These are phyloP conservation scores for Guadua angustifolia DNA, from an alignment of 176 grass and related monocot genomes.

Conservation along the genomic window DNA sequence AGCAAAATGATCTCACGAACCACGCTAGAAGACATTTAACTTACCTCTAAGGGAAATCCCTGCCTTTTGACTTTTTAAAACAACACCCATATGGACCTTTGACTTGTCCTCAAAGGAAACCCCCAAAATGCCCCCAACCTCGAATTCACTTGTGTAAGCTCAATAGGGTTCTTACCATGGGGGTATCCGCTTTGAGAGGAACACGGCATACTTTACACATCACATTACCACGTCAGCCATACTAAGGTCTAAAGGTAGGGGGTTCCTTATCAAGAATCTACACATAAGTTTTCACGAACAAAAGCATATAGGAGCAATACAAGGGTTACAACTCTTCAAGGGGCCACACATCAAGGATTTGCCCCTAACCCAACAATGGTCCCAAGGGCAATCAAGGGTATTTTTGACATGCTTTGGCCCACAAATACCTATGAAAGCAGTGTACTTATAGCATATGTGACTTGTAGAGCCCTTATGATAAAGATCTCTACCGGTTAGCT, in stretches of 20 bases:
- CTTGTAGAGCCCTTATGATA: background rate
- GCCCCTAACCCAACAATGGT: background rate
- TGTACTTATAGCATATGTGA: background rate
- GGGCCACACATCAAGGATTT: background rate
- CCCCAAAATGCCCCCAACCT: background rate
- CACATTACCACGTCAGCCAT: background rate
- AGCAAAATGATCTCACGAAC: background rate
- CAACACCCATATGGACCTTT: background rate
- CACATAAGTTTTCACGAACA: background rate
- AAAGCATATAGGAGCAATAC: background rate
- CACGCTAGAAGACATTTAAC: background rate
- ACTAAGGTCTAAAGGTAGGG: background rate
- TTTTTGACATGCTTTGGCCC: background rate
- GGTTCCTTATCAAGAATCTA: background rate
- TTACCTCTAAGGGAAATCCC: background rate
- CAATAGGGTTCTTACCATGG: background rate
- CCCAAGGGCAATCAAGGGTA: background rate
- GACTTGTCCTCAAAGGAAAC: background rate
- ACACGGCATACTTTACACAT: background rate
- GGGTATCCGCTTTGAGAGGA: background rate
- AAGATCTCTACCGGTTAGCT: background rate
- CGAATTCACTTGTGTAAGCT: background rate
- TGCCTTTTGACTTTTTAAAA: background rate
- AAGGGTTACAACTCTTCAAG: background rate
- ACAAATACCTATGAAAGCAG: background rate